Evolutionary conservation across 2,329 filamentous ascomycete genomes (phyloP), one percentile per base, ranked within the genome.

Genomic region (Scytalidium sp.): DNA sequence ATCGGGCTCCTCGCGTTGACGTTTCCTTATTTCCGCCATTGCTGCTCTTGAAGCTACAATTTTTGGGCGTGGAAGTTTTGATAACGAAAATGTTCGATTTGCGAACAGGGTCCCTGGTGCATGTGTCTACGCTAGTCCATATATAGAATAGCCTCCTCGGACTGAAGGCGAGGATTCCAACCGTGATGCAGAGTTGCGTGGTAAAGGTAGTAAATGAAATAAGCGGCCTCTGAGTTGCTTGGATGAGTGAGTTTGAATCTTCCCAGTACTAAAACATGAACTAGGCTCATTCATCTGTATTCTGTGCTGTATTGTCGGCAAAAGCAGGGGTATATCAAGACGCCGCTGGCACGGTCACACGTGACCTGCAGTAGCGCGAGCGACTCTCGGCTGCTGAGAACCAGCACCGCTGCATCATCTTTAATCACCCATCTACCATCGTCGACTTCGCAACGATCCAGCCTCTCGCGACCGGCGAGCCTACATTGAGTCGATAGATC

Each of bases 1-100:
- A 27, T 57, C 60, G 9, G 51, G 57, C 9, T 59, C 54, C n/a
- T 59, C 61, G 22, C 57, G 55, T 51, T 57, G 57, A 50, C 64
- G 57, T 56, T 67, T 67, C 19, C 36, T 40, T 39, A n/a, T 27
- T 36, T 48, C 46, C 7, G 20, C 46, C 46, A 48, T 48, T 32
- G 19, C 43, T 36, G 7, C 15, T 8, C 11, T 36, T 36, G 32
- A 7, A 36, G 7, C 11, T 9, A 36, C 17, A 15, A n/a, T 4
- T 36, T n/a, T 36, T n/a, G 17, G 32, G 17, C 5, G 17, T n/a
- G 6, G 32, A 36, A 36, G 13, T 36, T 36, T 36, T n/a, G 32
- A 36, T 8, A 36, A n/a, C 32, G 32, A 36, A 36, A 36, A 36
- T 27, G 32, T 36, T 36, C 32, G 8, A 36, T 15, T 4, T 7